These are phyloP conservation scores for Phialophora expanda DNA, from an alignment of 2,329 filamentous ascomycete genomes.

Conservation along the genomic window DNA sequence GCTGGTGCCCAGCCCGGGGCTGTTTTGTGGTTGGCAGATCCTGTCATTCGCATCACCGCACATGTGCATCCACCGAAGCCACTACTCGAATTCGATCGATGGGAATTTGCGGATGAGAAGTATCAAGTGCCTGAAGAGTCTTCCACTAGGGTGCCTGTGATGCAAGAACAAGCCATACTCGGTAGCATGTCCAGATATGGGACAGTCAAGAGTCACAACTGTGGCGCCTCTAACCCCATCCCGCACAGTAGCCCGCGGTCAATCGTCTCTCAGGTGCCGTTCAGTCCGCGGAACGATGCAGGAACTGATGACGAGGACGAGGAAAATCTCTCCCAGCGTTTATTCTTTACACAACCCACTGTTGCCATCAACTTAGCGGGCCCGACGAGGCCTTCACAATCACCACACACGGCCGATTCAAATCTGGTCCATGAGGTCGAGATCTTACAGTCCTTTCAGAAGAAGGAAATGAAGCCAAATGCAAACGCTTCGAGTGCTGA, in stretches of 20 bases:
- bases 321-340: conserved; percentile 9
- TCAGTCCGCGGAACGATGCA: neutral
- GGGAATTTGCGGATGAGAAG: conserved; percentile 3
- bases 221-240: neutral
- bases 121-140: neutral
- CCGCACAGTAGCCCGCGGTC: conserved; percentile 19
- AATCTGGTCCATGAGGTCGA: neutral
- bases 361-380: neutral
- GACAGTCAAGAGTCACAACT: conserved; percentile 4
- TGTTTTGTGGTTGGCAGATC: neutral
- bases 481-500: neutral
- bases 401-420: neutral
- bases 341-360: conserved; percentile 17
- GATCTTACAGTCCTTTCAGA: neutral
- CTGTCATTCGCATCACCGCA: conserved; percentile 15
- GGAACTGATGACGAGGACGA: conserved; percentile 10
- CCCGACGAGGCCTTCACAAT: too few species aligned
- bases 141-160: neutral
- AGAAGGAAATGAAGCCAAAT: neutral
- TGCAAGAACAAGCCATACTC: conserved; percentile 8
- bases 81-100: conserved; percentile 1
- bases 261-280: conserved; percentile 22
- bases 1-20: neutral
- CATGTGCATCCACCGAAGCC: conserved; percentile 20
- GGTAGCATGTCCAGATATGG: conserved; percentile 13